Percentiles rank a stretch among this genome's conserved stretches.
These are phyloP conservation scores for Penicillium sp. DNA, from an alignment of 2,329 filamentous ascomycete species.

Conservation along the genomic window DNA sequence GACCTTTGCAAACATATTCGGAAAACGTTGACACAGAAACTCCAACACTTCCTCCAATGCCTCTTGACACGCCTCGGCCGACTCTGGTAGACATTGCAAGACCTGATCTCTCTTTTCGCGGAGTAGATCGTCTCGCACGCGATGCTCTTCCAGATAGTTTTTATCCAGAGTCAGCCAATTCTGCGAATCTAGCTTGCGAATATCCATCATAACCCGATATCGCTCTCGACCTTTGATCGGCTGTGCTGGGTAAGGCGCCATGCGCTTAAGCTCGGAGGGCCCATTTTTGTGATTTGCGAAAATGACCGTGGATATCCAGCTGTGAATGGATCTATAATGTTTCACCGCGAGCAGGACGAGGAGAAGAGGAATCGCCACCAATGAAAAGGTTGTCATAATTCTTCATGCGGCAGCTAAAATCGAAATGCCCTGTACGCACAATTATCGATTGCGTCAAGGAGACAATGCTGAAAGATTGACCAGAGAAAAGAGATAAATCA, in stretches of 20 bases:
- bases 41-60: conserved; percentile 42
- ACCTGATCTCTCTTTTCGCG: conserved; percentile 37
- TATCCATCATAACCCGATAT: conserved; percentile 45
- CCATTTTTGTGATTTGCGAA: conserved; percentile 1
- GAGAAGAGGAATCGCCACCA: conserved; percentile 27
- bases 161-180: conserved; percentile 49
- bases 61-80: conserved; percentile 44
- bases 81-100: conserved; percentile 43
- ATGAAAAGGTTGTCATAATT: conserved; percentile 33
- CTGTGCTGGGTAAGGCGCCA: conserved; percentile 36
- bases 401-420: conserved; percentile 12
- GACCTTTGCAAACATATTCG: conserved; percentile 39
- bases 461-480: no score
- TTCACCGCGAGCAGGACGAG: conserved; percentile 26
- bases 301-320: conserved; percentile 13
- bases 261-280: conserved; percentile 27
- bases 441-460: no score
- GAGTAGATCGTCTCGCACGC: conserved; percentile 40
- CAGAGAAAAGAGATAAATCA: no score
- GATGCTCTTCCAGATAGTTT: conserved; percentile 43
- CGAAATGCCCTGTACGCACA: no score
- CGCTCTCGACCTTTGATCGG: conserved; percentile 37
- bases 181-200: conserved; percentile 41
- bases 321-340: conserved; percentile 19
- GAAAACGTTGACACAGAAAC: conserved; percentile 44